These are phyloP conservation scores for Penicillium sp. DNA, from an alignment of 2,329 filamentous ascomycete genomes.

Conservation along the genomic window DNA sequence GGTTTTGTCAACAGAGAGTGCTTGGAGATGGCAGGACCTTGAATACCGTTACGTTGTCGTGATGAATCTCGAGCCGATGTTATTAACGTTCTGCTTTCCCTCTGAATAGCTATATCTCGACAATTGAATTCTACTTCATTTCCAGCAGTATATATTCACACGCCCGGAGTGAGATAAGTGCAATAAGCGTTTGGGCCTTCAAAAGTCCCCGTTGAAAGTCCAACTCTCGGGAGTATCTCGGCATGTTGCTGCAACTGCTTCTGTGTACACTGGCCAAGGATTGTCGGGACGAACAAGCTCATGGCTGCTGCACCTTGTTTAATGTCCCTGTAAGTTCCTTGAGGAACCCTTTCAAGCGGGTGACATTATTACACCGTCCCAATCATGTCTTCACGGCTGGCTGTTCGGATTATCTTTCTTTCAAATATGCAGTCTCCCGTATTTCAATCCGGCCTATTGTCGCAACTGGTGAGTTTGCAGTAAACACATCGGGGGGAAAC, in stretches of 20 bases:
- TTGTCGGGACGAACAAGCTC: not conserved
- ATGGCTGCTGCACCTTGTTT: not conserved
- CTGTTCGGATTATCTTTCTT: not conserved
- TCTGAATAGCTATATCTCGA: not conserved
- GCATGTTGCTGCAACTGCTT: not conserved
- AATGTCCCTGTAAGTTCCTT: not conserved
- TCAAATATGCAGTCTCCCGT: slow-evolving; percentile 1
- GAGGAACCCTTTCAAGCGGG: not conserved
- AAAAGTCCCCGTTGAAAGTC: not conserved
- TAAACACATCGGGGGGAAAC: slow-evolving; percentile 1
- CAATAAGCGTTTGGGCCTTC: not conserved
- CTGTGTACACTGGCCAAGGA: not conserved
- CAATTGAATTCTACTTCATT: not conserved
- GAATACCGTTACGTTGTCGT: not conserved
- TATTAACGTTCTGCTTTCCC: not conserved
- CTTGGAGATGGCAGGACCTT: not conserved
- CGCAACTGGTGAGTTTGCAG: not conserved
- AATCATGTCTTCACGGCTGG: not conserved
- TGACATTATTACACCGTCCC: not conserved
- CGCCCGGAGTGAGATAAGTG: not conserved
- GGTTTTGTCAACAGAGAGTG: not conserved
- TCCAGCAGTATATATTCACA: not conserved
- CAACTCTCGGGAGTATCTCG: not conserved
- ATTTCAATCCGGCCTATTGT: not conserved
- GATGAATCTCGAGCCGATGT: not conserved